Base-by-base conservation (phyloP, 768 basidiomycete species). In the Termitomyces sp. region DNA sequence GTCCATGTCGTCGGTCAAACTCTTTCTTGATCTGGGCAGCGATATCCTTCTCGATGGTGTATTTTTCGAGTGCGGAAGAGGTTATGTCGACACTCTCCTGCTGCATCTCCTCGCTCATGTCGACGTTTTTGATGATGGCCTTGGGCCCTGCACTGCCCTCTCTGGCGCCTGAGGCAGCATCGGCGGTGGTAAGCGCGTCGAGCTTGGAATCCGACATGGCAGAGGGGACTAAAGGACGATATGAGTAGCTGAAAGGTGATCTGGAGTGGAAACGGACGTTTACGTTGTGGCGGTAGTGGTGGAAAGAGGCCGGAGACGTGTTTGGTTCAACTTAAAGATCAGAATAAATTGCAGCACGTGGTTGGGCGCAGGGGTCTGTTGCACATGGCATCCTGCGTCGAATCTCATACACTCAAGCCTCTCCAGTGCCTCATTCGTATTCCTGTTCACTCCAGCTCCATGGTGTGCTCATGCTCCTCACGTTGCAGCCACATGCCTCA, bases 21-120 rank as follows among this genome's bases (percentile, higher is more conserved):
- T 97, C 94, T 73, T 94, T 94, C 83, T 98, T 98, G 83, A 98
- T 91, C 72, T 91, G 87, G 39, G 95, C 94, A 15, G 96, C 96
- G 68, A 98, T 94, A 71, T 98, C 96, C 74, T 97, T 98, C 79
- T 98, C 96, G 76, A 97, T 89, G 72, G 82, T 87, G 76, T 86
- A 92, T 71, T 92, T 90, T 64, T 94, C 89, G 70, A 98, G 81
- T 1, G 94, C 91, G 22, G 84, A 79, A 16, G 83, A 82, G 36
- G 93, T 86, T 65, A 95, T 84, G 64, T 97, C 92, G 63, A 98
- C 89, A 63, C 85, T 84, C 75, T 92, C 89, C 73, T 94, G 89
- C 73, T 97, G 94, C 92, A 97, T 89, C 68, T 96, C 93, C 63
- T 97, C 94, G 64, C 75, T 81, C 94, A 97, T 97, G 74, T 98